Conservation (phyloP, 371 early-diverging fungal genomes). For the Nematocida homosporus region DNA sequence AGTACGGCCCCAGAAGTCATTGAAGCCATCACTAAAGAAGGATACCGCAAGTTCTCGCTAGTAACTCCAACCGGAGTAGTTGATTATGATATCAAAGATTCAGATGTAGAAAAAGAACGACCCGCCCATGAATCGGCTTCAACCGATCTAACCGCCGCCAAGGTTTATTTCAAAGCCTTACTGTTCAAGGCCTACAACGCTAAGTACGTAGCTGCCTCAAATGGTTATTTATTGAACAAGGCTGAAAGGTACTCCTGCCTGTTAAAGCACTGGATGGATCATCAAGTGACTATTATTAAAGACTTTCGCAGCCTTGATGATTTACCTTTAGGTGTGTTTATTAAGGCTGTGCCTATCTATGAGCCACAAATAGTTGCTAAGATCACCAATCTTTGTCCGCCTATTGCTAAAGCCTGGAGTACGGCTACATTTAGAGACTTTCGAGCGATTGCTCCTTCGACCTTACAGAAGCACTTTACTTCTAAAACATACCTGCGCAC, state of each 20-base stretch:
- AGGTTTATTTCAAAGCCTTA: conserved; percentile 14
- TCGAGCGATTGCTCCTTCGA: background rate
- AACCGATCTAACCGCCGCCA: background rate
- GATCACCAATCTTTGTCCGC: conserved; percentile 18
- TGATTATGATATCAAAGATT: background rate
- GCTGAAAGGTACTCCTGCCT: conserved; percentile 1
- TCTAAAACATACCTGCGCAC: conserved; percentile 10
- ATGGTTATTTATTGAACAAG: conserved; percentile 29
- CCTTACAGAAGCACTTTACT: background rate
- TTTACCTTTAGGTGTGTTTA: background rate
- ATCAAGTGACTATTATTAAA: background rate
- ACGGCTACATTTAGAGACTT: conserved; percentile 12
- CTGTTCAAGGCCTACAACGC: conserved; percentile 14
- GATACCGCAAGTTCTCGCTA: conserved; percentile 14
- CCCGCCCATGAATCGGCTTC: background rate
- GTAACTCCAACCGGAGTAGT: conserved; percentile 23
- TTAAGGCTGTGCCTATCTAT: conserved; percentile 12
- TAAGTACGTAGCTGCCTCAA: conserved; percentile 2
- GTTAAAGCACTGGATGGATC: conserved; percentile 8
- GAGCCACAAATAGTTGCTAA: background rate
- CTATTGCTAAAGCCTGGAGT: conserved; percentile 21
- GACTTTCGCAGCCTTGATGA: background rate
- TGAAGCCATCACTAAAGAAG: conserved; percentile 24
- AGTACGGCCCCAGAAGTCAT: conserved; percentile 8
- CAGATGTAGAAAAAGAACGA: background rate